A percentile compares a stretch with the other conserved stretches of the same genome.
Conservation (phyloP, 768 basidiomycete genomes). For the Kwoniella bestiolae region DNA sequence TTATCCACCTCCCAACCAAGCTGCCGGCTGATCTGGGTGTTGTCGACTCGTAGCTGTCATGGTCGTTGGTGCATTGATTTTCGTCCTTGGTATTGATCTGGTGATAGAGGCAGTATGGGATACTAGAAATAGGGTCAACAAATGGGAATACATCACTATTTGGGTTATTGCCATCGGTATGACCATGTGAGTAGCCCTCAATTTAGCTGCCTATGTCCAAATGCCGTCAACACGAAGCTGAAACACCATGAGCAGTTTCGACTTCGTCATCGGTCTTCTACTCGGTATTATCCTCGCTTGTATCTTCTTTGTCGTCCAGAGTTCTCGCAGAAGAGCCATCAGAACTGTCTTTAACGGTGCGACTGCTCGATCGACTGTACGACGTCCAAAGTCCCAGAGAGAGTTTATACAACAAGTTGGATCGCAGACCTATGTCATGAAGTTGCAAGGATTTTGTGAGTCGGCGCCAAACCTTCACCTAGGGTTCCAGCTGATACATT, state of each 20-base stretch:
- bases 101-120: conserved; percentile 97
- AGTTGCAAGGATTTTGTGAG: conserved; percentile 71
- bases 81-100: conserved; percentile 90
- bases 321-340: conserved; percentile 81
- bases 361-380: conserved; percentile 84
- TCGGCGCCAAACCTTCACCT: conserved; percentile 58
- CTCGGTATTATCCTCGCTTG: conserved; percentile 92
- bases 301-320: conserved; percentile 97
- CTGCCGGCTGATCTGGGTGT: background rate
- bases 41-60: conserved; percentile 68
- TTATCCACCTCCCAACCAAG: conserved; percentile 2
- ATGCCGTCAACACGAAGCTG: background rate
- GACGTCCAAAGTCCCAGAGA: conserved; percentile 82
- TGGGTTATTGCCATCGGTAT: conserved; percentile 68
- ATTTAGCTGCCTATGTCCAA: background rate
- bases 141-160: conserved; percentile 63
- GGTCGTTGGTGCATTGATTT: conserved; percentile 89
- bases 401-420: conserved; percentile 91
- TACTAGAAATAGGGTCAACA: conserved; percentile 82
- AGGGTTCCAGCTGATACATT: background rate
- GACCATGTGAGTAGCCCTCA: conserved; percentile 67
- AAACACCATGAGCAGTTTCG: conserved; percentile 58
- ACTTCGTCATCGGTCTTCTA: conserved; percentile 90
- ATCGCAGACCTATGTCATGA: conserved; percentile 83
- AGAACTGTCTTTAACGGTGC: conserved; percentile 81